These are phyloP conservation scores for Tritrichomonas musculus DNA, from an alignment of 208 protist genomes.

Conservation along the genomic window DNA sequence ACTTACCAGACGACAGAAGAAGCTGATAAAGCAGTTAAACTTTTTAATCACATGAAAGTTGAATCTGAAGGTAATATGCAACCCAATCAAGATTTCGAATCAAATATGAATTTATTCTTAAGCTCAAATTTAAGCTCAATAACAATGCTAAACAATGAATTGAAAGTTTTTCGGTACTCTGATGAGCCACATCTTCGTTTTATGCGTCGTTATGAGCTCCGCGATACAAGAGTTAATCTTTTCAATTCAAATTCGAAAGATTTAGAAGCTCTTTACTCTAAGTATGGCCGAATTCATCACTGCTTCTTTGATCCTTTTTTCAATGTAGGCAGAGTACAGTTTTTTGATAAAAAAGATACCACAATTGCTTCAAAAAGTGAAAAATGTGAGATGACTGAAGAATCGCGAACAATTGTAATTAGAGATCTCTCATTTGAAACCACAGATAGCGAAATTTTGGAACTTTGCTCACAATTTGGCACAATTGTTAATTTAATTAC, in stretches of 20 bases:
- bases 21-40: not conserved
- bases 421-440: not conserved
- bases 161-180: not conserved
- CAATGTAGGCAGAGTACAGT: not conserved
- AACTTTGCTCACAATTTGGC: not conserved
- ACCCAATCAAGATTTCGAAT: not conserved
- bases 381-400: not conserved
- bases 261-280: not conserved
- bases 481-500: not conserved
- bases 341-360: not conserved
- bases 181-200: not conserved
- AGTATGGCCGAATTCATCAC: not conserved
- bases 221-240: not conserved
- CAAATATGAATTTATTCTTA: not conserved
- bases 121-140: too few species aligned
- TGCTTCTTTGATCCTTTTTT: not conserved
- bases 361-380: not conserved
- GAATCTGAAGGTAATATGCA: too few species aligned
- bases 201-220: not conserved
- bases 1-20: not conserved
- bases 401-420: not conserved
- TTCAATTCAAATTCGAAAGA: not conserved
- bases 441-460: not conserved
- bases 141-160: too few species aligned
- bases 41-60: too few species aligned